Evolutionary conservation across 495 filamentous ascomycete species (phyloP).

Genomic region (Lasiosphaeriaceae sp.): DNA sequence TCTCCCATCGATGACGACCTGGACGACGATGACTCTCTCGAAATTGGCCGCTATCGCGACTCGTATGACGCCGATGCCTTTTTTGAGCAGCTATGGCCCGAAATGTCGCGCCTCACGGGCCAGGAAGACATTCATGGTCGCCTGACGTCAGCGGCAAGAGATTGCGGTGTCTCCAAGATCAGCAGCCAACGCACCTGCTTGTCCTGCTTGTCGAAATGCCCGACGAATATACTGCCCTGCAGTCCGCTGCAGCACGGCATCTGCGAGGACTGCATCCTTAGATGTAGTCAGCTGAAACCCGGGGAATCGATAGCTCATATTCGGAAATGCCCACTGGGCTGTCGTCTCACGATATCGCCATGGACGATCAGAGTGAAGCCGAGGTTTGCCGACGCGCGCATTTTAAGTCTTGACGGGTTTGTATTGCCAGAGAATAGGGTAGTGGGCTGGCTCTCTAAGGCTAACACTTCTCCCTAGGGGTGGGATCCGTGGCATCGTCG

Average conservation of each 20-base stretch:
- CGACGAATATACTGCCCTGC: conserved; percentile 37
- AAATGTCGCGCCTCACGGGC: background rate
- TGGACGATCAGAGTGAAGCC: conserved; percentile 32
- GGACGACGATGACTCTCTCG: conserved; percentile 4
- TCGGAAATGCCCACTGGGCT: conserved; percentile 10
- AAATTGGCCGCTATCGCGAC: background rate
- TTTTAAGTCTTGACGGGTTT: conserved; percentile 42
- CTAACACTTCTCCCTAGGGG: conserved; percentile 26
- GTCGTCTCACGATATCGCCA: conserved; percentile 1
- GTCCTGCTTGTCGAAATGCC: conserved; percentile 34
- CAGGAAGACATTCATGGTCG: conserved; percentile 1
- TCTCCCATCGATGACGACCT: background rate
- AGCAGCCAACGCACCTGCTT: conserved; percentile 34
- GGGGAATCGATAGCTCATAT: conserved; percentile 2
- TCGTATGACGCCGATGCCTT: conserved; percentile 6
- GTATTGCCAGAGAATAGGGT: conserved; percentile 1
- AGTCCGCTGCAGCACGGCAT: conserved; percentile 30
- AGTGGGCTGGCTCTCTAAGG: background rate
- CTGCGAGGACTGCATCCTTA: conserved; percentile 30
- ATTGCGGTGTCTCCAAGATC: conserved; percentile 1
- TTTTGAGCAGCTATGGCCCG: conserved; percentile 6
- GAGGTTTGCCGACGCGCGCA: conserved; percentile 26
- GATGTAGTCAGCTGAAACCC: conserved; percentile 14
- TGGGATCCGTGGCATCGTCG: conserved; percentile 41
- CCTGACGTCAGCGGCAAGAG: conserved; percentile 4